phyloP scores from a whole-genome alignment of 2,329 filamentous ascomycete genomes.

The Ophiocordyceps camponoti-leonardi region DNA sequence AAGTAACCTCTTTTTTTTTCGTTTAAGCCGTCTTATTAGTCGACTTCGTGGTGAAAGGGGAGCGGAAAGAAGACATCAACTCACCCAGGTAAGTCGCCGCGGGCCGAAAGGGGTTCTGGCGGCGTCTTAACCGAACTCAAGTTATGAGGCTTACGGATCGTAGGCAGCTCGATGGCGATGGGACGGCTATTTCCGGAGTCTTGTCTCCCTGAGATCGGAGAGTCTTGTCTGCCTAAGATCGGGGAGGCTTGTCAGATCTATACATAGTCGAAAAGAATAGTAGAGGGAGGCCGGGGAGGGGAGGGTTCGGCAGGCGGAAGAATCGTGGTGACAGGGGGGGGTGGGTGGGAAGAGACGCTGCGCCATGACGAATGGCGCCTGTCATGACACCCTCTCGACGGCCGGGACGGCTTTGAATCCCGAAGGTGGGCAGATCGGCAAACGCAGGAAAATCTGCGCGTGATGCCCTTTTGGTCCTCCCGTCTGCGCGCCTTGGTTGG shows the following conservation, averaged over 20 bases:
- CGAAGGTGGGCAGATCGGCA: background rate
- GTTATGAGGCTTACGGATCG: slow-evolving; percentile 18
- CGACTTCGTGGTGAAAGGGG: background rate
- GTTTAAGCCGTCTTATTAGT: background rate
- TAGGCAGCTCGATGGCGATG: slow-evolving; percentile 35
- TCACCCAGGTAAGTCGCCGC: slow-evolving; percentile 42
- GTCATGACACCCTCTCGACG: background rate
- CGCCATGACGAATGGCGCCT: slow-evolving; percentile 1
- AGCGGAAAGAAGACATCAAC: slow-evolving; percentile 4
- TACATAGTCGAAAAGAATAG: background rate
- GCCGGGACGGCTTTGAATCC: background rate
- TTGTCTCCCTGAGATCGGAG: background rate
- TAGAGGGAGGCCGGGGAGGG: background rate
- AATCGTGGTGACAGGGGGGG: background rate
- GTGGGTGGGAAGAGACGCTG: background rate
- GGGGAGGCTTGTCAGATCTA: background rate
- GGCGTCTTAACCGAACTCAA: slow-evolving; percentile 23
- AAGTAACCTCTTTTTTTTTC: slow-evolving; percentile 37
- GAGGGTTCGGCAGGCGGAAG: background rate
- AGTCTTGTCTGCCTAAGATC: background rate
- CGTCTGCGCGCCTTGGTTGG: background rate
- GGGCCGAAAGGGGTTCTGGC: slow-evolving; percentile 34
- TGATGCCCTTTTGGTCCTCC: background rate
- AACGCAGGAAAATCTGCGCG: background rate
- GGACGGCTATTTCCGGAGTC: slow-evolving; percentile 20